Percentiles rank a stretch among this genome's conserved stretches.
Evolutionary conservation across 805 yeast genomes (phyloP).

Genomic region (Nakazawaea populi): DNA sequence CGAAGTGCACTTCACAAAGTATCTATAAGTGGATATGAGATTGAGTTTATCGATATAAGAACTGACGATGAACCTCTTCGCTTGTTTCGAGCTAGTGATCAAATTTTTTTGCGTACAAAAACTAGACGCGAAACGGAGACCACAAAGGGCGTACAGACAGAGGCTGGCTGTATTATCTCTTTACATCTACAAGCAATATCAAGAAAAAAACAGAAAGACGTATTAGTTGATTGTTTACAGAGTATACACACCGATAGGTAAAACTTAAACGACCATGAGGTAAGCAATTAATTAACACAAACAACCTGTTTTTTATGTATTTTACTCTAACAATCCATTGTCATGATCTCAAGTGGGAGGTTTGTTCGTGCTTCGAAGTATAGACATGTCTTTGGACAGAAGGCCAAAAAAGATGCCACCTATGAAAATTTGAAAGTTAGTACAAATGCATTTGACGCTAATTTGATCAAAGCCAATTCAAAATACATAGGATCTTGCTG

Average conservation of each 20-base stretch:
- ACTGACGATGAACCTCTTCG: too few relatives aligned
- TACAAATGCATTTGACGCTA: constrained; percentile 95
- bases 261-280: constrained; percentile 15
- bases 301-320: neutral
- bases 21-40: too few relatives aligned
- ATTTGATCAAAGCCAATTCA: constrained; percentile 81
- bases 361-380: constrained; percentile 96
- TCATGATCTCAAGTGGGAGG: constrained; percentile 47
- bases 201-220: too few relatives aligned
- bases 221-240: neutral
- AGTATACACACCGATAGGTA: neutral
- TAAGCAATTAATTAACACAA: constrained; percentile 9
- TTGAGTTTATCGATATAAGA: too few relatives aligned
- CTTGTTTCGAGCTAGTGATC: too few relatives aligned
- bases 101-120: too few relatives aligned
- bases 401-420: constrained; percentile 63
- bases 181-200: too few relatives aligned
- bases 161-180: too few relatives aligned
- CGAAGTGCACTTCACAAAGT: too few relatives aligned
- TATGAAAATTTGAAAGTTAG: constrained; percentile 75
- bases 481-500: constrained; percentile 82
- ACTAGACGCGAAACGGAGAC: too few relatives aligned
- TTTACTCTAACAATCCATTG: neutral
- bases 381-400: constrained; percentile 94
- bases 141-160: too few relatives aligned